Evolutionary conservation across 768 basidiomycete species (phyloP), one percentile per base, ranked within the genome.

Genomic region (Paxillus ammoniavirescens): DNA sequence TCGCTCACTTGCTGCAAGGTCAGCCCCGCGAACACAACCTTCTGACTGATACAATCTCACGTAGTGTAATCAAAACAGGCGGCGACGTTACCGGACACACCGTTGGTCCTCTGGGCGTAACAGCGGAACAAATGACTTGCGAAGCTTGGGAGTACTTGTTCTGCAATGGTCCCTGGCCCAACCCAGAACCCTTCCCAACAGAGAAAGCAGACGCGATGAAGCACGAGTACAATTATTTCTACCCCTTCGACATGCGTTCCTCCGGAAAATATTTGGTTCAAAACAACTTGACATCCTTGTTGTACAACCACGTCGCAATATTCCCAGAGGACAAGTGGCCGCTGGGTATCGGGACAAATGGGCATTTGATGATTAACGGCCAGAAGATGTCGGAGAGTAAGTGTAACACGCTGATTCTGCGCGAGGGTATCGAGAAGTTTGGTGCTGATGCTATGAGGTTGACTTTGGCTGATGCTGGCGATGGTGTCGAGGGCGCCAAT

Each of bases 341-440:
- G 0, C 65, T 82, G 63, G 86, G 91, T 66, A 92, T 99, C 78
- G 89, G 97, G 23, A 87, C 91, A 42, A 99, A 99, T 65, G 97
- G 97, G 0, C 96, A 98, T 67, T 71, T 99, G 77, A 87, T 93
- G 87, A 70, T 99, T 70, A 98, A 99, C 71, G 95, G 96, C 17
- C 89, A 94, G 78, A 99, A 98, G 78, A 99, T 99, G 97, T 87
- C 86, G 38, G 98, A 98, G 81, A 91, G 89, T 69, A 94, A 89
- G 42, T 97, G 97, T 10, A 99, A 99, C 72, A 91, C 87, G 52
- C 75, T 98, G 77, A 99, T 95, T 0, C 74, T 98, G 69, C 75
- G 83, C 50, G 90, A 99, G 65, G 82, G 89, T 1, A 84, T 96
- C 54, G 79, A 86, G 71, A 98, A 98, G 78, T 98, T 96, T 65